Percentiles rank a stretch among this genome's conserved stretches.
Evolutionary conservation across 352 stramenopile genomes (phyloP).

Genomic region (Phytophthora hibernalis): DNA sequence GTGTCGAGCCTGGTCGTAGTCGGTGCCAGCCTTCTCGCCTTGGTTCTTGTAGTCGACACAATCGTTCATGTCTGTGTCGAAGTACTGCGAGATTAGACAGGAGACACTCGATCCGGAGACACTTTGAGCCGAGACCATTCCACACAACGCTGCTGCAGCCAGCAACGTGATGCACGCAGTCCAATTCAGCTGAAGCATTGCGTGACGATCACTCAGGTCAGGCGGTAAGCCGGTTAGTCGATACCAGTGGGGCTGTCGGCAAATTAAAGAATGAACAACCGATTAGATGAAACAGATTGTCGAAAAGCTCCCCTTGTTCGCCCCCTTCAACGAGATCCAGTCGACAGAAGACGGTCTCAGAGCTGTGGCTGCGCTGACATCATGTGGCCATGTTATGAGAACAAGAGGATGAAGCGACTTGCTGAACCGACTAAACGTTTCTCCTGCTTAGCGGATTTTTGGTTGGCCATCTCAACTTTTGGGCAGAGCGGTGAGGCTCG

Average conservation of each 20-base stretch:
- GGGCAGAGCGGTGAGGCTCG: not conserved
- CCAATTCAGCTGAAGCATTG: not conserved
- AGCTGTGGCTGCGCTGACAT: slow-evolving; percentile 3
- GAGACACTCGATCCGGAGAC: slow-evolving; percentile 27
- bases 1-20: slow-evolving; percentile 48
- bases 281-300: not conserved
- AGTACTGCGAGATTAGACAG: slow-evolving; percentile 42
- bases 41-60: slow-evolving; percentile 51
- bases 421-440: slow-evolving; percentile 7
- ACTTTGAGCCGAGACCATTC: slow-evolving; percentile 42
- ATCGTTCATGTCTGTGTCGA: slow-evolving; percentile 34
- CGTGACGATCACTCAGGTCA: not conserved
- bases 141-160: slow-evolving; percentile 23
- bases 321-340: slow-evolving; percentile 1
- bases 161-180: not conserved
- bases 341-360: not conserved
- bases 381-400: slow-evolving; percentile 1
- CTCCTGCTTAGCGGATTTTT: not conserved
- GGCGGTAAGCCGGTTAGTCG: not conserved
- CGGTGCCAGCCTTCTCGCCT: slow-evolving; percentile 39
- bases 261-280: slow-evolving; percentile 13
- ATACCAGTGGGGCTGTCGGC: not conserved
- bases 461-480: not conserved
- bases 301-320: not conserved
- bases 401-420: slow-evolving; percentile 2